Conservation (phyloP, 2,329 filamentous ascomycete genomes). For the Helotiales sp. region DNA sequence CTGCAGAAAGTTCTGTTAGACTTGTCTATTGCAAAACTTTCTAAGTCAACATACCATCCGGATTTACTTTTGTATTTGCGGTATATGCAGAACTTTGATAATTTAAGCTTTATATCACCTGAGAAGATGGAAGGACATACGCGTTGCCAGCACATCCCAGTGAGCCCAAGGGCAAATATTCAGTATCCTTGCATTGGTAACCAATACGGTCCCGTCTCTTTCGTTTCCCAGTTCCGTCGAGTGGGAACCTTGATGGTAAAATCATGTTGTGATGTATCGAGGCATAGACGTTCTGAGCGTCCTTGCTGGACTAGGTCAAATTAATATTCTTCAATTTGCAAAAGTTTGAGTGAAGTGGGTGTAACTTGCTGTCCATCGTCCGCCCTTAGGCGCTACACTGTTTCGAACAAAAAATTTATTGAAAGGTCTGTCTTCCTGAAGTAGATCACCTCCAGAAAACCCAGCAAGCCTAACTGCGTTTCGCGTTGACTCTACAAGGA, state of each 20-base stretch:
- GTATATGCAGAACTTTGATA: constrained; percentile 8
- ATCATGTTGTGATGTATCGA: constrained; percentile 6
- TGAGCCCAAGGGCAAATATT: background rate
- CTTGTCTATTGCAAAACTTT: background rate
- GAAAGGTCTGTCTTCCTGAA: constrained; percentile 6
- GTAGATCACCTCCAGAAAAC: constrained; percentile 2
- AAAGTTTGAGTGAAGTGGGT: background rate
- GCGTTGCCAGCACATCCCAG: background rate
- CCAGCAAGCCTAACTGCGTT: constrained; percentile 7
- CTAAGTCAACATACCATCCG: background rate
- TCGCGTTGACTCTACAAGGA: background rate
- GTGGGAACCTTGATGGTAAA: constrained; percentile 1
- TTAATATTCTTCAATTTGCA: background rate
- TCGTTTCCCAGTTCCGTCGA: background rate
- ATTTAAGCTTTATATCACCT: constrained; percentile 5
- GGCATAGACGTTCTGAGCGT: background rate
- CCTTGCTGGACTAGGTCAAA: constrained; percentile 5
- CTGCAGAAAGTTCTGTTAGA: too few relatives aligned
- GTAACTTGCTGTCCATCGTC: constrained; percentile 3
- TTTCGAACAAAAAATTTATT: constrained; percentile 10
- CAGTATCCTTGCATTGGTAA: constrained; percentile 7
- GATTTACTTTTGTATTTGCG: background rate
- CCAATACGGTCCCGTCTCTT: background rate
- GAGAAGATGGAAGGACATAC: background rate
- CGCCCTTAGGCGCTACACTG: background rate